Evolutionary conservation across 495 filamentous ascomycete species (phyloP).

Genomic region (Filosporella fistucella): DNA sequence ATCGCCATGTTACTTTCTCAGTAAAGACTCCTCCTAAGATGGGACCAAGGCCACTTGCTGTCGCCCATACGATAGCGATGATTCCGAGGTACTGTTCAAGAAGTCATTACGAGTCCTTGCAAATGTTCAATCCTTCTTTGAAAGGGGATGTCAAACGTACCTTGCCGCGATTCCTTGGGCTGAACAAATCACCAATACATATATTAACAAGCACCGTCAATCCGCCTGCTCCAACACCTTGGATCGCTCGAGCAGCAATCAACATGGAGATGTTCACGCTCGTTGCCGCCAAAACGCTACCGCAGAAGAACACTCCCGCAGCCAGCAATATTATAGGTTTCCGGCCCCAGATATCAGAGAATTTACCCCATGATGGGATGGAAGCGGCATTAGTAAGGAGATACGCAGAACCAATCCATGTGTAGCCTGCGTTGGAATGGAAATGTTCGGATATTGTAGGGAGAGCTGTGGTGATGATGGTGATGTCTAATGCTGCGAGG

Average conservation of each 20-base stretch:
- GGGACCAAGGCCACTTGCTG: conserved; percentile 43
- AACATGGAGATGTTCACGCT: conserved; percentile 43
- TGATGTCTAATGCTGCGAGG: no score
- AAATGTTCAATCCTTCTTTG: no score
- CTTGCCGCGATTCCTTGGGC: conserved; percentile 38
- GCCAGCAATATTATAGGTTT: conserved; percentile 43
- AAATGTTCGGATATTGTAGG: conserved; percentile 48
- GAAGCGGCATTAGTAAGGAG: conserved; percentile 41
- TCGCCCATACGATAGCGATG: conserved; percentile 33
- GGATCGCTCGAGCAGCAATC: conserved; percentile 51
- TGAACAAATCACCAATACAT: conserved; percentile 43
- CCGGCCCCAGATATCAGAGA: conserved; percentile 28
- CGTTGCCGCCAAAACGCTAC: conserved; percentile 51
- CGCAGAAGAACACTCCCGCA: conserved; percentile 44
- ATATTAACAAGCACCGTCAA: conserved; percentile 47
- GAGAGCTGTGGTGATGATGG: no score
- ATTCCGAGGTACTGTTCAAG: conserved; percentile 72
- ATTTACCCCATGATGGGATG: conserved; percentile 35
- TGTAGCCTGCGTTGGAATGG: conserved; percentile 37
- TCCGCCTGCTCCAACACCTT: conserved; percentile 44
- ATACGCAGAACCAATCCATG: conserved; percentile 52
- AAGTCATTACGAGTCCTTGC: no score
- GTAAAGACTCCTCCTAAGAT: conserved; percentile 62
- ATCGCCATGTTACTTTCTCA: conserved; percentile 43
- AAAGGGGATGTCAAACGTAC: no score